Evolutionary conservation across 108 stramenopile genomes (phyloP), one percentile per base, ranked within the genome.

Genomic region (Nitzschia sp.): DNA sequence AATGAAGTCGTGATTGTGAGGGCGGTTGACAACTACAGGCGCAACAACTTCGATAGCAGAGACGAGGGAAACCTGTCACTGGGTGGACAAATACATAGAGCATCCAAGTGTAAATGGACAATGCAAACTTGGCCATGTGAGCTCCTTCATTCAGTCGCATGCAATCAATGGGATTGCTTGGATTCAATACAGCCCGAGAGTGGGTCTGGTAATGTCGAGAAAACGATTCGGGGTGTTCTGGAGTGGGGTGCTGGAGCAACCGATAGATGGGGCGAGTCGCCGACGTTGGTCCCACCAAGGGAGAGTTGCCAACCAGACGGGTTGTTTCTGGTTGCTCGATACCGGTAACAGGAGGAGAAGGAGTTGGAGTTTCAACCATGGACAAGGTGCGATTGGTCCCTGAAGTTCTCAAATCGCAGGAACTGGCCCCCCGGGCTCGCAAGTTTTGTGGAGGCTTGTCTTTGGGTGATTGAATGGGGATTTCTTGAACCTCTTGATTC

Each of bases 71-170:
- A 9, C 93, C 93, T 10, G 85, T 83, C 19, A 90, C 55, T n/a
- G 93, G 92, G 62, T 86, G 80, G 58, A 83, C 80, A 77, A 90
- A 96, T 14, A 86, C 75, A 62, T 93, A 96, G 8, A 96, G 68
- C 56, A 89, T 78, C 91, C 93, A 94, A 25, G 93, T 94, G 73
- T 96, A 96, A 11, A 93, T 91, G 40, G 91, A 83, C 19, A 96
- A 68, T 38, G 90, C 89, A 65, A 91, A 86, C 34, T 81, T 73
- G 6, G 90, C 79, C 80, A 91, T 93, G 24, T 83, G 82, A 19
- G 92, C 88, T n/a, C 90, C 95, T 78, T 96, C 95, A 55, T 86
- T 78, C 11, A 96, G 51, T 8, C 73, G 57, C 8, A 63, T 42
- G 20, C 63, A 53, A 73, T 94, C 91, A 7, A 66, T 58, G 2